Evolutionary conservation across 164 flowering plant species (phyloP), one percentile per base, ranked within the genome.

Genomic region (Saururus chinensis): DNA sequence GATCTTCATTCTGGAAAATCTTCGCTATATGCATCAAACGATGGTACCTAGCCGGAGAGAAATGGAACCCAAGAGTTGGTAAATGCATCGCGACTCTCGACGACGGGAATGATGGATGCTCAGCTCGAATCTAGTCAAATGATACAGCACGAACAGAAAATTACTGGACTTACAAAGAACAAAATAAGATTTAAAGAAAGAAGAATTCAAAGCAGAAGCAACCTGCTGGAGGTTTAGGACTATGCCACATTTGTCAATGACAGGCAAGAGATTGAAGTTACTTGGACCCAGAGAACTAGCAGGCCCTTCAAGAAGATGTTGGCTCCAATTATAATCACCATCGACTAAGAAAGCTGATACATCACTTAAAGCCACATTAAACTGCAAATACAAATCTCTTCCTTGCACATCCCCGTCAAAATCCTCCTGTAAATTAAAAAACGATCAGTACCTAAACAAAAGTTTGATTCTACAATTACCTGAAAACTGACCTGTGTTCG

Each of bases 31-130:
- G 82, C 87, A 95, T 84, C 72, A 95, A 49, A 23, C 99, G 83
- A 82, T 95, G 99, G 69, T 91, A 95, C 60, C 99, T 89, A 61
- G 96, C 88, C 51, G 99, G 99, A 64, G 99, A 95, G 74, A 95
- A 89, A 75, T 95, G 93, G 65, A 95, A 83, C 23, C 84, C 84
- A 59, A 95, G 66, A 24, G 90, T 84, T 56, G 99, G 99, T 48
- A 95, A 65, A 64, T 93, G 78, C 64, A 88, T 62, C 65, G 97
- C 80, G 66, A 95, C 70, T 72, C 96, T 81, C 61, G 92, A 87
- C 56, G 99, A 79, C 55, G 97, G 96, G 68, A 75, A 77, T 23
- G 77, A 77, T 56, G 91, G 84, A 57, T 71, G 75, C 61, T 86
- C 84, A 59, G 76, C 40, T 37, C 83, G 81, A 61, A 89, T 95